Conservation (phyloP, 129 eudicot genomes). For the Sambucus nigra region DNA sequence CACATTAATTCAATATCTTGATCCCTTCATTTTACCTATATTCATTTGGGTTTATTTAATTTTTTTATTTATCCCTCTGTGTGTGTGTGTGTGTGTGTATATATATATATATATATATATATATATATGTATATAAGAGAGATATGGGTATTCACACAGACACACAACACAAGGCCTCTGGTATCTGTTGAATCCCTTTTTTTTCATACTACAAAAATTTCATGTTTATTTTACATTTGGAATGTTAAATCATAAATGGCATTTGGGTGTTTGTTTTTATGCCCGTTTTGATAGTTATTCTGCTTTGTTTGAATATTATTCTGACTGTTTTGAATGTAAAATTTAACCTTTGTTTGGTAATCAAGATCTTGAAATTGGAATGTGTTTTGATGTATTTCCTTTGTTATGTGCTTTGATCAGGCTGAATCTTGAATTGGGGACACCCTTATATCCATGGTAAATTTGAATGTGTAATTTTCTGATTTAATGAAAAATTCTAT, state of each 20-base stretch:
- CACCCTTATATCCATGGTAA: slow-evolving; percentile 31
- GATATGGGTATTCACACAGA: no score
- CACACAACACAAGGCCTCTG: no score
- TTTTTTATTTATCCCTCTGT: neutral
- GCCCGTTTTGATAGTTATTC: neutral
- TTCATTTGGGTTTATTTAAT: neutral
- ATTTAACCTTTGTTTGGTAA: no score
- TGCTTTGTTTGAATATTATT: neutral
- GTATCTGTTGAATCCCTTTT: no score
- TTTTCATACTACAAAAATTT: no score
- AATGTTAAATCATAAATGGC: neutral
- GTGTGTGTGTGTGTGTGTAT: neutral
- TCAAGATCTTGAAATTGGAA: slow-evolving; percentile 8
- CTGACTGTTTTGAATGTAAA: neutral
- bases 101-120: no score
- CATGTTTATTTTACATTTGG: neutral
- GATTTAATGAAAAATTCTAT: slow-evolving; percentile 1
- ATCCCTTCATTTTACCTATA: neutral
- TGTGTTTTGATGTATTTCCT: slow-evolving; percentile 3
- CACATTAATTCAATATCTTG: neutral
- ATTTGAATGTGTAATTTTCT: neutral
- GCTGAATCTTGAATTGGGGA: slow-evolving; percentile 17
- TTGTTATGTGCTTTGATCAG: slow-evolving; percentile 14
- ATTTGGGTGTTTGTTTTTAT: neutral
- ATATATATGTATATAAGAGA: neutral